Conservation (phyloP, 2,329 filamentous ascomycete species). For the Ceratocystis variospora region DNA sequence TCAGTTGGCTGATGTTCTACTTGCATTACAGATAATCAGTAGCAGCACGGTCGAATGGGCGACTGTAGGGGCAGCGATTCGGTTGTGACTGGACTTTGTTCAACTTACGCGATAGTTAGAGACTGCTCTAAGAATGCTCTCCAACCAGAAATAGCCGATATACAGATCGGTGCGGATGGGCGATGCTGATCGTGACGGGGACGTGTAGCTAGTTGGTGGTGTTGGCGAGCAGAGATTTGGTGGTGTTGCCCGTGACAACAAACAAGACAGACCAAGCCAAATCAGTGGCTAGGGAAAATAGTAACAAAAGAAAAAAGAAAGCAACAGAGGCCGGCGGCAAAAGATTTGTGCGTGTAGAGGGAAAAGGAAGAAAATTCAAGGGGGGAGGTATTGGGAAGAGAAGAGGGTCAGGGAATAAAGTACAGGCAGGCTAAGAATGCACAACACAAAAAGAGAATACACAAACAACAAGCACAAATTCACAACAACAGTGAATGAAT, state of each 20-base stretch:
- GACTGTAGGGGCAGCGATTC: neutral
- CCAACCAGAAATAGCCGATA: too few species aligned
- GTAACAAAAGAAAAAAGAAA: neutral
- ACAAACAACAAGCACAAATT: conserved; percentile 3
- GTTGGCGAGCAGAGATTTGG: neutral
- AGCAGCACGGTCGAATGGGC: too few species aligned
- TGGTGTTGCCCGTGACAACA: conserved; percentile 10
- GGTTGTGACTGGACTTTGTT: too few species aligned
- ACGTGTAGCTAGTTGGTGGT: neutral
- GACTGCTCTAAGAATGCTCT: too few species aligned
- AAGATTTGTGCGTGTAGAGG: neutral
- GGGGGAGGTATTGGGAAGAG: conserved; percentile 10
- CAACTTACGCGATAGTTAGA: neutral
- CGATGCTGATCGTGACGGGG: neutral
- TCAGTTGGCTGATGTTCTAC: too few species aligned
- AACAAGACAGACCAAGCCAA: neutral
- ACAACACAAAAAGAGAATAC: conserved; percentile 8
- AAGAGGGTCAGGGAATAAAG: neutral
- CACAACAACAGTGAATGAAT: neutral
- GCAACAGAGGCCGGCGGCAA: neutral
- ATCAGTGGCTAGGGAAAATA: neutral
- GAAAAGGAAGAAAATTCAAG: neutral
- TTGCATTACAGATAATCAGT: too few species aligned
- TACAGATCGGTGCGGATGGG: neutral
- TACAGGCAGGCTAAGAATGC: conserved; percentile 12